Evolutionary conservation across 2,329 filamentous ascomycete genomes (phyloP).

Genomic region (Curvularia lunata): DNA sequence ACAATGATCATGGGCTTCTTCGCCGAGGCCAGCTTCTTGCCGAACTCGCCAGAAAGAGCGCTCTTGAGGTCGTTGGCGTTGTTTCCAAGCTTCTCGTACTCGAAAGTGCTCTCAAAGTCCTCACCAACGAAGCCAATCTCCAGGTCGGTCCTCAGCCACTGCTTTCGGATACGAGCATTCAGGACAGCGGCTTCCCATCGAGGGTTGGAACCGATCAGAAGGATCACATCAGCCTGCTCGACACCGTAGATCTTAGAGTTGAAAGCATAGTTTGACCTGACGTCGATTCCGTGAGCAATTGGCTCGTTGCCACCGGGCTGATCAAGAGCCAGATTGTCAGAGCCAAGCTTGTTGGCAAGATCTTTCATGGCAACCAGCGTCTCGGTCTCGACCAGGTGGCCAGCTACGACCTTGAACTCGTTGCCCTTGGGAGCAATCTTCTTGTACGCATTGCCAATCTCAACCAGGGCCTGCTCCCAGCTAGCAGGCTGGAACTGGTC

Average conservation of each 20-base stretch:
- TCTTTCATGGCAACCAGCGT: slow-evolving; percentile 97
- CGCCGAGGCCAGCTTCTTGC: slow-evolving; percentile 86
- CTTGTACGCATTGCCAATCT: slow-evolving; percentile 82
- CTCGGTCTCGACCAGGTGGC: slow-evolving; percentile 89
- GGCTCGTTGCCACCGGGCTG: slow-evolving; percentile 83
- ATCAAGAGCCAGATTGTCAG: slow-evolving; percentile 93
- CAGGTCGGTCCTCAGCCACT: slow-evolving; percentile 94
- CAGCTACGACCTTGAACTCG: slow-evolving; percentile 94
- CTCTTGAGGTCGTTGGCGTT: slow-evolving; percentile 82
- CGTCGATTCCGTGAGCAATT: slow-evolving; percentile 88
- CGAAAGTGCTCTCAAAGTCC: slow-evolving; percentile 91
- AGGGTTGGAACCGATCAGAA: slow-evolving; percentile 93
- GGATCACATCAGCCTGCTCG: slow-evolving; percentile 89
- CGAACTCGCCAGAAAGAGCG: slow-evolving; percentile 83
- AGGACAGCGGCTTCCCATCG: slow-evolving; percentile 93
- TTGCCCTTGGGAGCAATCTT: slow-evolving; percentile 82
- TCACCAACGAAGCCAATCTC: slow-evolving; percentile 92
- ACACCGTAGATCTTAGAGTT: slow-evolving; percentile 95
- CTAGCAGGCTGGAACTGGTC: slow-evolving; percentile 90
- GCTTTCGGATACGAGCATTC: slow-evolving; percentile 96
- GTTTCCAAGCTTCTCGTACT: slow-evolving; percentile 86
- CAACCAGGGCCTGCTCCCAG: slow-evolving; percentile 93
- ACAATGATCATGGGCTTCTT: slow-evolving; percentile 97
- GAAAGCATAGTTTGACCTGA: slow-evolving; percentile 94
- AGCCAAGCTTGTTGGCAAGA: slow-evolving; percentile 92